Conservation (phyloP, 345 rosid species). For the Capsella bursapastoris region DNA sequence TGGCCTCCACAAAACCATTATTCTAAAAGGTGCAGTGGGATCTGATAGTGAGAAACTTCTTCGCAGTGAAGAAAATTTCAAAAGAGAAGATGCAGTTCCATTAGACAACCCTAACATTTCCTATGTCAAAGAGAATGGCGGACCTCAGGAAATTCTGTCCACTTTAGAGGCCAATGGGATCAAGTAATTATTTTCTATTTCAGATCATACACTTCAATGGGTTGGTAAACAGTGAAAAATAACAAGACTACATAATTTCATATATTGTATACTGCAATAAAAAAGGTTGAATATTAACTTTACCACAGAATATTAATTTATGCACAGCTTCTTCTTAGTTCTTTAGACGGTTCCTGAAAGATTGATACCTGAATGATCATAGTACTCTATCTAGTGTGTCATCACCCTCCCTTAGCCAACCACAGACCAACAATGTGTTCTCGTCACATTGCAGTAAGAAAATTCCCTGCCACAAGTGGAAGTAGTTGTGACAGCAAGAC, state of each 20-base stretch:
- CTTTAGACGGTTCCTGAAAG: conserved; percentile 6
- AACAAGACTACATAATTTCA: neutral
- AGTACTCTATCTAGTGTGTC: conserved; percentile 10
- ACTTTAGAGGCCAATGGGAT: conserved; percentile 55
- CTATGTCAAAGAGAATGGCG: conserved; percentile 49
- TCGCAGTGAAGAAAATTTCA: conserved; percentile 60
- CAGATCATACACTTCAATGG: conserved; percentile 28
- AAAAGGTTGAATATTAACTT: conserved; percentile 10
- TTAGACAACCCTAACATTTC: conserved; percentile 55
- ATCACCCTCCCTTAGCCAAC: neutral
- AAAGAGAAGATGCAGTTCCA: conserved; percentile 61
- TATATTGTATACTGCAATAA: conserved; percentile 1
- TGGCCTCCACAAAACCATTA: conserved; percentile 73
- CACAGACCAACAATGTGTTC: conserved; percentile 46
- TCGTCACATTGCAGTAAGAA: conserved; percentile 41
- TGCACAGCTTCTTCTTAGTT: conserved; percentile 18
- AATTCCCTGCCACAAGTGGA: conserved; percentile 49
- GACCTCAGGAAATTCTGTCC: conserved; percentile 54
- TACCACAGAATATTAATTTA: neutral
- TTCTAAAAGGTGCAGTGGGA: conserved; percentile 62
- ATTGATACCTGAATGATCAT: conserved; percentile 39
- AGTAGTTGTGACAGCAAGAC: conserved; percentile 19
- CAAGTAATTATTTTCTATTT: conserved; percentile 44
- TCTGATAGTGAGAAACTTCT: conserved; percentile 67
- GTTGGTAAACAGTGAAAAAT: conserved; percentile 22